Base-by-base conservation (phyloP, 176 grass and related monocot species). In the Lolium rigidum region DNA sequence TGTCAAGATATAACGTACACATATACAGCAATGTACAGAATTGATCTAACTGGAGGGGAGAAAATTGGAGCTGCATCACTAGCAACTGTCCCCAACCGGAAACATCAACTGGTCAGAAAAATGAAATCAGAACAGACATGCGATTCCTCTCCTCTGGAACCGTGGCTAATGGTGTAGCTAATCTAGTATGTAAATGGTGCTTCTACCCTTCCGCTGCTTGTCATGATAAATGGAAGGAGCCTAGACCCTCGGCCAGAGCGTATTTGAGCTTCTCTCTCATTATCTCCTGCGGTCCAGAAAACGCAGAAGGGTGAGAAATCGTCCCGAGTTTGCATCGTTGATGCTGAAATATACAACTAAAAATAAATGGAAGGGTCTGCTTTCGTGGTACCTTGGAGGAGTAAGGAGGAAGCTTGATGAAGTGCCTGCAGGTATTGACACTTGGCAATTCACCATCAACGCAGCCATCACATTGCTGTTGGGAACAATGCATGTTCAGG, bases 371-470 rank as follows among this genome's bases (percentile, higher is more conserved):
- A 18, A 37, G 49, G 72, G 24, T 44, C 50, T 26, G n/a, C 60
- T 65, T 79, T 76, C 24, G 59, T 41, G 28, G 37, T 84, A 95
- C 93, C 90, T 95, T 95, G 1, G 93, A 92, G 26, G 90, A 90
- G 85, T 95, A 95, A 21, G 93, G 80, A 81, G 93, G 93, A 31
- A 95, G 93, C 79, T 92, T 95, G 79, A 95, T 75, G 49, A 76
- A 95, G 69, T 95, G 90, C 77, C 82, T 85, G 59, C 93, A 95
- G 18, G 90, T 92, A 55, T 92, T 95, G 48, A 95, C 93, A 12
- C 90, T 95, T 39, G 93, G 88, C 57, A 95, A 61, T 20, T 92
- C 93, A 5, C 90, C 41, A 15, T 95, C 83, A 14, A 80, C 83
- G 25, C 82, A 82, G 37, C 83, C 70, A 55, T 88, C 88, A 10